Conservation (phyloP, 306 rosid species). For the Begonia fuchsioides region DNA sequence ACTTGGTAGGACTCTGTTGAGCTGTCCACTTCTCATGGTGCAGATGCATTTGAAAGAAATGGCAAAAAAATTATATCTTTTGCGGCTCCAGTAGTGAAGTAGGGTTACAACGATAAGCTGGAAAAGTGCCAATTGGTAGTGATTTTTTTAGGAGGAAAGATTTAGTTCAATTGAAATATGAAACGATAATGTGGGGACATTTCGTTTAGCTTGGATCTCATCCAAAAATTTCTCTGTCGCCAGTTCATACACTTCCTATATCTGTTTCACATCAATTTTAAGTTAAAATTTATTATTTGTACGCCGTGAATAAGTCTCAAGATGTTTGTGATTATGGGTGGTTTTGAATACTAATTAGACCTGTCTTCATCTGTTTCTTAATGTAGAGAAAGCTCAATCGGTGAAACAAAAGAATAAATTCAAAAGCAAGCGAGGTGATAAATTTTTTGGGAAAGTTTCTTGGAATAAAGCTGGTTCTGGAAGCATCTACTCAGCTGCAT, state of each 20-base stretch:
- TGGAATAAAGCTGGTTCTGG: slow-evolving; percentile 50
- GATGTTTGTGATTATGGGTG: background rate
- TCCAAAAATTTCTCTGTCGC: slow-evolving; percentile 32
- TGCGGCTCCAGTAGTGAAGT: slow-evolving; percentile 23
- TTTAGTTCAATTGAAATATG: slow-evolving; percentile 35
- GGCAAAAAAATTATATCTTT: slow-evolving; percentile 21
- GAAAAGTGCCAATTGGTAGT: slow-evolving; percentile 36
- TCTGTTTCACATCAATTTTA: too few species aligned
- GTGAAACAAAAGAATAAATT: slow-evolving; percentile 49
- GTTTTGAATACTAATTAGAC: slow-evolving; percentile 5
- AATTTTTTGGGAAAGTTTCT: slow-evolving; percentile 54
- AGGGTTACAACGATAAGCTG: slow-evolving; percentile 38
- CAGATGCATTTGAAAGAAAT: slow-evolving; percentile 18
- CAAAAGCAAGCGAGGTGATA: slow-evolving; percentile 62
- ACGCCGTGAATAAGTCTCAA: too few species aligned
- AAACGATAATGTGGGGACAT: slow-evolving; percentile 30
- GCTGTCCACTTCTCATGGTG: slow-evolving; percentile 10
- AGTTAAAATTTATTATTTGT: too few species aligned
- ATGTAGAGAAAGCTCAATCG: slow-evolving; percentile 46
- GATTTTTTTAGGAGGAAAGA: slow-evolving; percentile 48
- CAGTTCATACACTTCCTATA: slow-evolving; percentile 28
- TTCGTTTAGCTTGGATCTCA: slow-evolving; percentile 38
- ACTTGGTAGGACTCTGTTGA: too few species aligned
- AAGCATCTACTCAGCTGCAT: slow-evolving; percentile 35
- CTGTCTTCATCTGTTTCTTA: slow-evolving; percentile 5